Evolutionary conservation across 176 grass and related monocot species (phyloP).

Genomic region (Cymbopogon citratus): DNA sequence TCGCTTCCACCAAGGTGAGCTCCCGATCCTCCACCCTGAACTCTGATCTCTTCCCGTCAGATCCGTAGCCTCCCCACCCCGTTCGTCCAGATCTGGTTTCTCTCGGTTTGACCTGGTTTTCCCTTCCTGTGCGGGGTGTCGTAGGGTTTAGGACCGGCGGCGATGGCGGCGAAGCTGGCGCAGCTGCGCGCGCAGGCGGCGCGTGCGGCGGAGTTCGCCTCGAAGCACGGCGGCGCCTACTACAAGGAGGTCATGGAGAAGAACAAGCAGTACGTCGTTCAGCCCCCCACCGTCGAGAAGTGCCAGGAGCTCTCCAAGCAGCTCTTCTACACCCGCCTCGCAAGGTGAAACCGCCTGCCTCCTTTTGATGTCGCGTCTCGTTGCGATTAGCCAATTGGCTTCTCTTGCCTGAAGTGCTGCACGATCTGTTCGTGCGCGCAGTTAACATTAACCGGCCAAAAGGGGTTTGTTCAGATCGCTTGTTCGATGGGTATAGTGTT

Average conservation of each 20-base stretch:
- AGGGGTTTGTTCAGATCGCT: not conserved
- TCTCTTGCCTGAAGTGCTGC: not conserved
- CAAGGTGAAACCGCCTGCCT: slow-evolving; percentile 41
- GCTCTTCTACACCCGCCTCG: slow-evolving; percentile 92
- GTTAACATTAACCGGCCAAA: not conserved
- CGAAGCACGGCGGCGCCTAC: slow-evolving; percentile 52
- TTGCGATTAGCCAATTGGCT: not conserved
- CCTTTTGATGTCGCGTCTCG: not conserved
- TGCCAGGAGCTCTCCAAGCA: slow-evolving; percentile 90
- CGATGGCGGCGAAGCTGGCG: slow-evolving; percentile 73
- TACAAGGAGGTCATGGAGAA: slow-evolving; percentile 90
- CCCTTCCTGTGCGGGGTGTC: not conserved
- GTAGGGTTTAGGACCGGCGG: slow-evolving; percentile 25
- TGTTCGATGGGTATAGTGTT: not conserved
- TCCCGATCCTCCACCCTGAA: not conserved
- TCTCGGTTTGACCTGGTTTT: not conserved
- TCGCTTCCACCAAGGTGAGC: slow-evolving; percentile 30
- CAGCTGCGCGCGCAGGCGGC: slow-evolving; percentile 63
- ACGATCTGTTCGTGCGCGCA: slow-evolving; percentile 13
- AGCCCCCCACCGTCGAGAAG: slow-evolving; percentile 80
- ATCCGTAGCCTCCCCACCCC: not conserved
- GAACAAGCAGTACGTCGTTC: slow-evolving; percentile 76
- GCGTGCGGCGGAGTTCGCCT: slow-evolving; percentile 51
- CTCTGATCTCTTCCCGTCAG: not conserved
- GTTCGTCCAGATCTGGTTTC: slow-evolving; percentile 29